Base-by-base conservation (phyloP, 1,139 yeast species). In the Suhomyces terraborum region DNA sequence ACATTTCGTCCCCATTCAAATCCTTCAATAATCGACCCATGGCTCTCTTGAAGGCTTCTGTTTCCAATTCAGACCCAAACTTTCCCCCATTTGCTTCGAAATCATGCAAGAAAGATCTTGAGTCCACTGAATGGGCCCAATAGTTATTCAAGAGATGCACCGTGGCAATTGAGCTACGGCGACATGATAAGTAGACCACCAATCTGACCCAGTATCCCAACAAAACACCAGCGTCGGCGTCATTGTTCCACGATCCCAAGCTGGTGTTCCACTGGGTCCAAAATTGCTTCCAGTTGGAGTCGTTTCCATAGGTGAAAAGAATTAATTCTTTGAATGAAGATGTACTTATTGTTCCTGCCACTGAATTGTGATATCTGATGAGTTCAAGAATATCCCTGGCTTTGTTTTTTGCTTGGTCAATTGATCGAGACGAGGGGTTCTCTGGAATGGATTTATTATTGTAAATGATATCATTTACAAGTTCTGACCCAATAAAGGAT, bases 261-360 rank as follows among this genome's bases (percentile, higher is more conserved):
- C 54, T 46, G 1, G 49, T 43, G 18, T 67, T 61, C 76, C 76
- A 71, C 36, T 66, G 59, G n/a, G 48, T 48, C 77, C 77, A 73
- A 52, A 72, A 73, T 31, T 54, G 51, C 2, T 46, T 44, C 76
- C 76, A 71, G 25, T 64, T 54, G 3, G 66, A 64, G 12, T 71
- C 59, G 45, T 67, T 69, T 1, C 77, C 78, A 42, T 64, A 69
- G 1, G 69, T 61, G 43, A 61, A 60, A 35, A 72, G 59, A 12
- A 66, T 53, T 17, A 67, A 53, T 44, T 72, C 77, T 33, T 61
- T 56, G 38, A 61, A 56, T 12, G 62, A 54, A 4, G 46, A 41
- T 5, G 53, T 45, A 12, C 50, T 51, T 13, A 43, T 32, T 13
- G 46, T 40, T 2, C 43, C 45, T 6, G 45, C 24, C 6, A 34